Evolutionary conservation across 805 yeast genomes (phyloP), one percentile per base, ranked within the genome.

Genomic region (Torulaspora maleeae): DNA sequence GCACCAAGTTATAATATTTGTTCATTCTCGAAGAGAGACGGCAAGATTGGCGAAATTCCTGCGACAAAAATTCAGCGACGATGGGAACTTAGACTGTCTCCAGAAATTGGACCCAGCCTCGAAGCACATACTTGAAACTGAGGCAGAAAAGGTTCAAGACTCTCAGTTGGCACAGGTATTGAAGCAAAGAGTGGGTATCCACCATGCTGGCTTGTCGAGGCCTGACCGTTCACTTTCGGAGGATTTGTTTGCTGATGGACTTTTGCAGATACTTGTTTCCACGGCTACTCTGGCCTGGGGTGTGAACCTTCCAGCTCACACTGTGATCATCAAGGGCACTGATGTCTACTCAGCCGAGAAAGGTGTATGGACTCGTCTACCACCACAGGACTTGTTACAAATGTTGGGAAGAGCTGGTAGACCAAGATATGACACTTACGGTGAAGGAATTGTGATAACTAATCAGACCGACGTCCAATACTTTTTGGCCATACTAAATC

Each of bases 371-470:
- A 80, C 80, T 2, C 93, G 86, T 58, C 69, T 91, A n/a, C 83
- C 95, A 0, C 95, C 97, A 0, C 99, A 91, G 58, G 98, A 93
- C 67, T 83, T 91, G 30, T 65, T 91, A 8, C 99, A 91, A 67
- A 91, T 91, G 98, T 72, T 91, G n/a, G 98, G 98, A 29, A 79
- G 98, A 70, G 98, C 98, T 15, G 98, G 98, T 55, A 77, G 99
- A 66, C 99, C 99, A 0, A 74, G 96, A 43, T 93, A 84, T 66
- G 99, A 91, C 64, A 80, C 80, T 13, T 78, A 80, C 57, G 99
- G 99, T 57, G 95, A 87, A 55, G 99, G 98, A 69, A 80, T 91
- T 3, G 86, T 91, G 27, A 87, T 91, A 39, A 93, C 98, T 0
- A 76, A 90, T 0, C 93, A 86, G 47, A 80, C 82, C 16, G 95